These are phyloP conservation scores for Coprinopsis marcescibilis DNA, from an alignment of 768 basidiomycete genomes.

Conservation along the genomic window DNA sequence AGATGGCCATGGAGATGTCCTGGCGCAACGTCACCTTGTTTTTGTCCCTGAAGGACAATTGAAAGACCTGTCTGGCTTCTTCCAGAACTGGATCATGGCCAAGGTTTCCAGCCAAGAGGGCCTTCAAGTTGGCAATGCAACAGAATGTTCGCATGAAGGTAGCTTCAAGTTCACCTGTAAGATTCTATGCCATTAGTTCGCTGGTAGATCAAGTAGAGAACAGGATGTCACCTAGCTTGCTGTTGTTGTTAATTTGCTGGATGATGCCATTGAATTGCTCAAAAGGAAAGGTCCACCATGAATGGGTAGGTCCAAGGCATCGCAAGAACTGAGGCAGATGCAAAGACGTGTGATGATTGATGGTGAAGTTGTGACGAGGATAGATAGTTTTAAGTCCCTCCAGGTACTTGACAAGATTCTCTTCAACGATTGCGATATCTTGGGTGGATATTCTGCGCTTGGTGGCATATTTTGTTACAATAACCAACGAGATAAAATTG, in stretches of 20 bases:
- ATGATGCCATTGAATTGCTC: constrained; percentile 7
- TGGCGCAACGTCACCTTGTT: no score
- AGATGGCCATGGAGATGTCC: no score
- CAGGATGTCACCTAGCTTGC: constrained; percentile 4
- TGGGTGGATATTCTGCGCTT: constrained; percentile 17
- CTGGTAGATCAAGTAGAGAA: neutral
- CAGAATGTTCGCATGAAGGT: constrained; percentile 9
- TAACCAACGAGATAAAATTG: constrained; percentile 31
- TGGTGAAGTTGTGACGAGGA: constrained; percentile 19
- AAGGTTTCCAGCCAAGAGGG: neutral
- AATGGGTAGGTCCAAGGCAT: constrained; percentile 29
- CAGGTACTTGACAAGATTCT: constrained; percentile 28
- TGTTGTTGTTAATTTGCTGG: constrained; percentile 3
- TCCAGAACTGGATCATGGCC: neutral
- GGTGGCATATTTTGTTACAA: constrained; percentile 26
- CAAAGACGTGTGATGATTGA: constrained; percentile 36
- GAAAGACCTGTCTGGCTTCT: neutral
- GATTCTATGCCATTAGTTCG: neutral
- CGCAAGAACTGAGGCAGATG: constrained; percentile 28
- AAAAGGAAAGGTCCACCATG: constrained; percentile 31
- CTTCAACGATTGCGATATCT: constrained; percentile 20
- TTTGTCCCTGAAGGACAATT: neutral
- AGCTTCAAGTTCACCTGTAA: constrained; percentile 3
- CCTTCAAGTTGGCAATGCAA: neutral
- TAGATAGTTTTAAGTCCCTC: constrained; percentile 23